Percentiles rank a stretch among this genome's conserved stretches.
These are phyloP conservation scores for Protomyces lactucae-debilis DNA, from an alignment of 1,139 yeast genomes.

Conservation along the genomic window DNA sequence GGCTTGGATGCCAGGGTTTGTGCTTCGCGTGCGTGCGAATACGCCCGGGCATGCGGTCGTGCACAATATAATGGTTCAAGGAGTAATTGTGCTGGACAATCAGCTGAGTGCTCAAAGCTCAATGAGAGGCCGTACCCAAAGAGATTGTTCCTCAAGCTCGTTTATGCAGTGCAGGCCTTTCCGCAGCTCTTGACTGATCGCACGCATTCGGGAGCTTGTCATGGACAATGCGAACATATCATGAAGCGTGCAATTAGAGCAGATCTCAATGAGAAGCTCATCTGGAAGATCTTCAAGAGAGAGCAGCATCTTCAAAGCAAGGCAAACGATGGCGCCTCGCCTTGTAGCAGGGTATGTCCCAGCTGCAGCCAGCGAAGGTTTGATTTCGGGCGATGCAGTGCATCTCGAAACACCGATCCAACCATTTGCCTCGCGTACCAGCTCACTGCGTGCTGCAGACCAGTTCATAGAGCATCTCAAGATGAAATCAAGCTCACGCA, in stretches of 20 bases:
- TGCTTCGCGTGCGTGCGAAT: slow-evolving; percentile 11
- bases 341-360: too few species aligned
- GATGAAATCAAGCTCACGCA: too few species aligned
- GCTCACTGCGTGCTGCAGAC: too few species aligned
- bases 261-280: slow-evolving; percentile 3
- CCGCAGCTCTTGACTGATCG: slow-evolving; percentile 1
- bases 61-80: slow-evolving; percentile 10
- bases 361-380: too few species aligned
- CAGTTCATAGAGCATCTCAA: too few species aligned
- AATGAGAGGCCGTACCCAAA: not conserved
- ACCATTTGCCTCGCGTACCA: too few species aligned
- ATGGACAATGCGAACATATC: slow-evolving; percentile 9
- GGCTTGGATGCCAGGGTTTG: slow-evolving; percentile 13
- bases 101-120: not conserved
- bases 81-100: slow-evolving; percentile 14
- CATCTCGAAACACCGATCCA: too few species aligned
- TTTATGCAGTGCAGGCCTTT: slow-evolving; percentile 17
- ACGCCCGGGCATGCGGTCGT: slow-evolving; percentile 9
- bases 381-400: too few species aligned
- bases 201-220: not conserved
- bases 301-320: not conserved
- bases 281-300: not conserved
- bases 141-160: slow-evolving; percentile 25
- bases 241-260: not conserved
- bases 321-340: too few species aligned